Conservation (phyloP, 2,329 filamentous ascomycete species). For the Biscogniauxia mediterranea region DNA sequence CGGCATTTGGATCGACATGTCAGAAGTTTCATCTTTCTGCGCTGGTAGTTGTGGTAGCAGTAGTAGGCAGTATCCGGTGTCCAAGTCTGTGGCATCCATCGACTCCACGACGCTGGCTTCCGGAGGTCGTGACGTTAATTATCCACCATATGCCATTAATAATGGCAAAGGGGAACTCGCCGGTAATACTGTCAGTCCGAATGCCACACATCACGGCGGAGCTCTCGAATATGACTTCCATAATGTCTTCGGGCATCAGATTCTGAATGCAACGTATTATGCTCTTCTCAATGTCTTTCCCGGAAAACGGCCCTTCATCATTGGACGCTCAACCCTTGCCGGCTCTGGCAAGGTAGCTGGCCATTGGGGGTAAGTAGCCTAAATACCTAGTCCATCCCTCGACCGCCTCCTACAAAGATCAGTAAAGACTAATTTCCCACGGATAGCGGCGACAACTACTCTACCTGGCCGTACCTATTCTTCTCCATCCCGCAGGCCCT, state of each 20-base stretch:
- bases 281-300: slow-evolving; percentile 64
- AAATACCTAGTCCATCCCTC: neutral
- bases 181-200: slow-evolving; percentile 70
- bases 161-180: slow-evolving; percentile 71
- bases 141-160: slow-evolving; percentile 75
- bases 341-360: slow-evolving; percentile 74
- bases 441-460: slow-evolving; percentile 65
- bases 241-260: slow-evolving; percentile 73
- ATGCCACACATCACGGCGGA: slow-evolving; percentile 74
- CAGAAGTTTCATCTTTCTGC: slow-evolving; percentile 63
- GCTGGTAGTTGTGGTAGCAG: slow-evolving; percentile 68
- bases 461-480: slow-evolving; percentile 71
- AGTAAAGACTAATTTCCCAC: neutral
- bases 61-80: slow-evolving; percentile 40
- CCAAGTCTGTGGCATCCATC: neutral
- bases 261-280: slow-evolving; percentile 74
- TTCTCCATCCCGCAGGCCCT: slow-evolving; percentile 77
- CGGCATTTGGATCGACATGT: slow-evolving; percentile 59
- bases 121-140: slow-evolving; percentile 65
- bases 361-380: slow-evolving; percentile 62
- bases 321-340: slow-evolving; percentile 78
- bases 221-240: slow-evolving; percentile 78
- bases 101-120: slow-evolving; percentile 55
- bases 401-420: no score
- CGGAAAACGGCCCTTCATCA: slow-evolving; percentile 75